These are phyloP conservation scores for Puya raimondii DNA, from an alignment of 176 grass and related monocot species.

Conservation along the genomic window DNA sequence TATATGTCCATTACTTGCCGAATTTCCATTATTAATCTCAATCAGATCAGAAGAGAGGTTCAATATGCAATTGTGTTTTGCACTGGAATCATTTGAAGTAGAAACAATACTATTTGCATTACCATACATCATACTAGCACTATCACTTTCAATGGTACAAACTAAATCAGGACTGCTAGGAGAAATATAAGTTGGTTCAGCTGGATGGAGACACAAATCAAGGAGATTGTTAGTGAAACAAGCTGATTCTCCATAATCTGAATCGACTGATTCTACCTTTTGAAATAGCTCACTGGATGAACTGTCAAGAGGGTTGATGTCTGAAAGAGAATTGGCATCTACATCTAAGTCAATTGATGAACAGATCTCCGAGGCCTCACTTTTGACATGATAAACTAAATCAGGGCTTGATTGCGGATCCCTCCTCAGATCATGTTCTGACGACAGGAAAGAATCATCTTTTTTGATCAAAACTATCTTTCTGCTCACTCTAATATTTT, in stretches of 20 bases:
- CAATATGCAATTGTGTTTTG: conserved; percentile 8
- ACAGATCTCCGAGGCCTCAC: conserved; percentile 6
- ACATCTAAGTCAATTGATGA: conserved; percentile 3
- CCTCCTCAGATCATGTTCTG: conserved; percentile 11
- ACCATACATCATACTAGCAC: conserved; percentile 11
- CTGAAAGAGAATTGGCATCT: conserved; percentile 13
- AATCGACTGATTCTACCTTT: conserved; percentile 4
- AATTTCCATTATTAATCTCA: conserved; percentile 9
- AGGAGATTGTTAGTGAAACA: conserved; percentile 10
- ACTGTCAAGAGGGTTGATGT: conserved; percentile 7
- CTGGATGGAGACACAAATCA: neutral
- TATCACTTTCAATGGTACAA: conserved; percentile 12
- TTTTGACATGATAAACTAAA: conserved; percentile 23
- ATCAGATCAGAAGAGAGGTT: conserved; percentile 7
- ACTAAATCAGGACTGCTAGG: conserved; percentile 11
- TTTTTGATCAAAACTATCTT: conserved; percentile 4
- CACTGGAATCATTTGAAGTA: conserved; percentile 16
- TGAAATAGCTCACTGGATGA: conserved; percentile 19
- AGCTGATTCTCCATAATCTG: conserved; percentile 5
- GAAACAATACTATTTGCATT: conserved; percentile 18
- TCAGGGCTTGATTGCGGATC: neutral
- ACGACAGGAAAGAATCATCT: conserved; percentile 7
- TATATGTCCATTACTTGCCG: neutral
- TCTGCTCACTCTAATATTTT: neutral
- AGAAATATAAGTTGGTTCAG: conserved; percentile 23